phyloP scores from a whole-genome alignment of 176 grass and related monocot genomes.

The Carex cristatella region DNA sequence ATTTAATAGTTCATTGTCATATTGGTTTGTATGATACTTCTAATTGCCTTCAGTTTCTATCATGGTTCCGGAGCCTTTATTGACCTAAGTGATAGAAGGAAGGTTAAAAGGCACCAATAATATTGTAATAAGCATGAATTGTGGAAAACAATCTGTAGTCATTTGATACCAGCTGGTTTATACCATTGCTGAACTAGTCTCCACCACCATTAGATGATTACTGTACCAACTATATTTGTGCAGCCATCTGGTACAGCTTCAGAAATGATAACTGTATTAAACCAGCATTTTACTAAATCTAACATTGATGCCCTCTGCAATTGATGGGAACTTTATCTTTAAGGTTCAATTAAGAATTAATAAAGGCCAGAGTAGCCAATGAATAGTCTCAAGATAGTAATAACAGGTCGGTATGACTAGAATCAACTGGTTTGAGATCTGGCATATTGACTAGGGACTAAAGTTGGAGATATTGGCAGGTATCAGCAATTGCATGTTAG shows the following conservation, averaged over 20 bases:
- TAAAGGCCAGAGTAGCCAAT: neutral
- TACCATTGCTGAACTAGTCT: neutral
- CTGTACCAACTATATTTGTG: neutral
- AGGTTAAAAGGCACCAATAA: too few species aligned
- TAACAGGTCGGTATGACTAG: neutral
- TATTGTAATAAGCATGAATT: neutral
- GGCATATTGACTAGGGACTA: neutral
- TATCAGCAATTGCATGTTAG: slow-evolving; percentile 80
- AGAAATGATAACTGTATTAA: neutral
- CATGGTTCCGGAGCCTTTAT: neutral
- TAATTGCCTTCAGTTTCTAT: neutral
- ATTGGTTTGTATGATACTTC: neutral
- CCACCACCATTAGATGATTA: neutral
- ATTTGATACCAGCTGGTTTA: neutral
- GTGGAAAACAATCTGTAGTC: neutral
- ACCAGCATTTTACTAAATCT: neutral
- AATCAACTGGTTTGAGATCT: neutral
- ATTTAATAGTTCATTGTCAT: neutral
- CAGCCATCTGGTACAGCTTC: neutral
- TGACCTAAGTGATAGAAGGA: neutral
- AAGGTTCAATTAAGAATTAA: neutral
- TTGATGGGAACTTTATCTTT: neutral
- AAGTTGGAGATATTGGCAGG: slow-evolving; percentile 7
- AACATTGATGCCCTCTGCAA: neutral
- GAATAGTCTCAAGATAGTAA: neutral